phyloP scores from a whole-genome alignment of 352 stramenopile species.

The Pythium aphanidermatum region DNA sequence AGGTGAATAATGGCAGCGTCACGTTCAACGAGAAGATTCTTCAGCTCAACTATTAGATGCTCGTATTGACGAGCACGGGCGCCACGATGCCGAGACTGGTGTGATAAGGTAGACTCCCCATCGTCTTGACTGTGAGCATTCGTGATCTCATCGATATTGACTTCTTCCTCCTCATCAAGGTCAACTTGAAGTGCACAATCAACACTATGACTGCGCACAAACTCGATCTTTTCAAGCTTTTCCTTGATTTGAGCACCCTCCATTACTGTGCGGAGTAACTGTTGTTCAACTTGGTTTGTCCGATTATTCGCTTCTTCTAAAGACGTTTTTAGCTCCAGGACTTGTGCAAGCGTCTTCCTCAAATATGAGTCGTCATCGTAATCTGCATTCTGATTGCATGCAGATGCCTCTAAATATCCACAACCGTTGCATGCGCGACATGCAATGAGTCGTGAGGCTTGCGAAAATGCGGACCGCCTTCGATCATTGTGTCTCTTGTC shows the following conservation, averaged over 20 bases:
- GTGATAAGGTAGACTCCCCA: background rate
- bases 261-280: conserved; percentile 29
- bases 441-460: conserved; percentile 32
- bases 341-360: conserved; percentile 51
- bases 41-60: conserved; percentile 61
- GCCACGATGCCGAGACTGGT: conserved; percentile 1
- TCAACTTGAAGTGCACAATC: conserved; percentile 37
- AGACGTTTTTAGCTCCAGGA: conserved; percentile 42
- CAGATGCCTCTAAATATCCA: conserved; percentile 35
- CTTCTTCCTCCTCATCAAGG: conserved; percentile 43
- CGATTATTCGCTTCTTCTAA: conserved; percentile 31
- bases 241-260: conserved; percentile 27
- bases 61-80: conserved; percentile 45
- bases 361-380: conserved; percentile 46
- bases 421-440: conserved; percentile 47
- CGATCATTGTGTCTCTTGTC: background rate
- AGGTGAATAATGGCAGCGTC: conserved; percentile 30
- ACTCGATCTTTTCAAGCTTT: conserved; percentile 32
- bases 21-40: conserved; percentile 43
- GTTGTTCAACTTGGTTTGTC: conserved; percentile 26
- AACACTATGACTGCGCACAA: conserved; percentile 21
- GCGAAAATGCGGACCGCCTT: conserved; percentile 11
- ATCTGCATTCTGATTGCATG: conserved; percentile 3
- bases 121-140: conserved; percentile 1
- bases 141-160: conserved; percentile 47